These are phyloP conservation scores for Cladochytrium replicatum DNA, from an alignment of 192 early-diverging fungal genomes.

Conservation along the genomic window DNA sequence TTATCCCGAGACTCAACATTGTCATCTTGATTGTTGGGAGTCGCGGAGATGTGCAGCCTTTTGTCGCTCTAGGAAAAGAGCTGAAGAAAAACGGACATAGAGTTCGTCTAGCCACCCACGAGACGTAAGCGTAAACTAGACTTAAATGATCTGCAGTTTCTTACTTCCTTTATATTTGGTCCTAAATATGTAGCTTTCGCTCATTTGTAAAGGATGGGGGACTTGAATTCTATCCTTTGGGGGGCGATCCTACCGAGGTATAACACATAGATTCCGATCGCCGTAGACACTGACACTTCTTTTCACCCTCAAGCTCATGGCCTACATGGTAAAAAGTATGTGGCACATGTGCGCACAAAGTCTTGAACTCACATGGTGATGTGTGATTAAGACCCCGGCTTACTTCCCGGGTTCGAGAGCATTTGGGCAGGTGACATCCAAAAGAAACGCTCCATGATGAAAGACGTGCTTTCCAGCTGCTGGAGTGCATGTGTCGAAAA, in stretches of 20 bases:
- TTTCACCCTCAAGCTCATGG: no score
- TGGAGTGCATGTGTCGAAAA: conserved; percentile 19
- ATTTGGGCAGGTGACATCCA: conserved; percentile 25
- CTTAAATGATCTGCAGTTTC: no score
- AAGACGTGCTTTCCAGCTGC: conserved; percentile 15
- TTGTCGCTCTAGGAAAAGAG: conserved; percentile 28
- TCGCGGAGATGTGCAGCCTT: conserved; percentile 34
- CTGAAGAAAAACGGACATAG: conserved; percentile 21
- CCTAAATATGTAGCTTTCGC: no score
- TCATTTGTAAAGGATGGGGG: conserved; percentile 30
- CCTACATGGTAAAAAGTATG: conserved; percentile 35
- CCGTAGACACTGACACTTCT: no score
- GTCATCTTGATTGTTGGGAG: conserved; percentile 25
- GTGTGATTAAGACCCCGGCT: conserved; percentile 13
- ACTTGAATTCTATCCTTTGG: conserved; percentile 29
- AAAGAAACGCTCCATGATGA: conserved; percentile 25
- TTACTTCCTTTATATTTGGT: no score
- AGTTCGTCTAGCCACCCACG: conserved; percentile 28
- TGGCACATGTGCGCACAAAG: background rate
- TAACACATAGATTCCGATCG: no score
- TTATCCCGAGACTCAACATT: conserved; percentile 15
- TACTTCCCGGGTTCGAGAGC: conserved; percentile 18
- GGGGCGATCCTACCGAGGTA: conserved; percentile 28
- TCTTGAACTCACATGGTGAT: conserved; percentile 8
- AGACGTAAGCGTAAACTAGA: conserved; percentile 13